Conservation (phyloP, 805 yeast genomes). For the Suhomyces emberorum region DNA sequence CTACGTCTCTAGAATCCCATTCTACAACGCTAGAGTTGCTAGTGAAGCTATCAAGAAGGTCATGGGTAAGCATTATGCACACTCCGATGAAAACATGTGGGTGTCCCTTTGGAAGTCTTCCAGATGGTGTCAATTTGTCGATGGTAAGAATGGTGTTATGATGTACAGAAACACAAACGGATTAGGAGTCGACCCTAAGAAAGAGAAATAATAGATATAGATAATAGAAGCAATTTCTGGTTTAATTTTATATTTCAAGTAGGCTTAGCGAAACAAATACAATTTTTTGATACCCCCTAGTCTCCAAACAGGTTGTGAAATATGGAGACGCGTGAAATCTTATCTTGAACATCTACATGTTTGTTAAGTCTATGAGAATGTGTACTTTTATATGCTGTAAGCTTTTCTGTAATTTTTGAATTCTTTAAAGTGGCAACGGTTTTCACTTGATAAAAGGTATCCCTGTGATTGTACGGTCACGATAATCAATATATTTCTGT, state of each 20-base stretch:
- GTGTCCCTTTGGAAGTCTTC: constrained; percentile 51
- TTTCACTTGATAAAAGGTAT: constrained; percentile 54
- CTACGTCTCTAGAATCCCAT: constrained; percentile 53
- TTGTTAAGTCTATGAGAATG: no score
- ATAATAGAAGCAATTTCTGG: no score
- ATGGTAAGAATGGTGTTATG: constrained; percentile 61
- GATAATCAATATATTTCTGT: constrained; percentile 55
- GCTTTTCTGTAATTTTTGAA: no score
- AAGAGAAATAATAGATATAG: constrained; percentile 1
- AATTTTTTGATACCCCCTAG: no score
- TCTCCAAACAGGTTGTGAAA: no score
- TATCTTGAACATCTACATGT: no score
- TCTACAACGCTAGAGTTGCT: constrained; percentile 54
- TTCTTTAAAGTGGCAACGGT: no score
- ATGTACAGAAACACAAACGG: constrained; percentile 63
- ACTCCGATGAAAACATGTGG: constrained; percentile 57
- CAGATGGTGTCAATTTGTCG: constrained; percentile 70
- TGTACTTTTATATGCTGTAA: no score
- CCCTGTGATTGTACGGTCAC: constrained; percentile 45
- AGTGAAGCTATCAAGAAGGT: constrained; percentile 49
- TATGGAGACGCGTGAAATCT: no score
- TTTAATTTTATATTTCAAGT: no score
- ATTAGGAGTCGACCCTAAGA: constrained; percentile 13
- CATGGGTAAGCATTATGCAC: constrained; percentile 50
- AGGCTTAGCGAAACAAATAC: no score